Percentiles rank a stretch among this genome's conserved stretches.
These are phyloP conservation scores for Diaporthe capsici DNA, from an alignment of 2,329 filamentous ascomycete genomes.

Conservation along the genomic window DNA sequence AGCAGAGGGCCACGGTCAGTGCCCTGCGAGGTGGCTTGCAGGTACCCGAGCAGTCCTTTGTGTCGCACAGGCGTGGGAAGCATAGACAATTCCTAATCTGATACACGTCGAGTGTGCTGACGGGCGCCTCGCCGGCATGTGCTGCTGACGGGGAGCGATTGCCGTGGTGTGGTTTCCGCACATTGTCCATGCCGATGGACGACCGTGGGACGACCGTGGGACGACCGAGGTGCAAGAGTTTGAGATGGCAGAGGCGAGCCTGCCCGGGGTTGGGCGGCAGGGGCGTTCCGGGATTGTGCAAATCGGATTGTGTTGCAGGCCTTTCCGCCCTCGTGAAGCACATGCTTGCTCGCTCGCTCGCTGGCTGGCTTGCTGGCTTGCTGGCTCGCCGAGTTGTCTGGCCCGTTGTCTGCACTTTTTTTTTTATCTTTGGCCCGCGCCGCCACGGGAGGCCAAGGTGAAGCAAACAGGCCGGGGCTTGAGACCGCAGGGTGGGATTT, in stretches of 20 bases:
- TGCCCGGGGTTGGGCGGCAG: neutral
- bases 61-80: constrained; percentile 9
- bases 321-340: neutral
- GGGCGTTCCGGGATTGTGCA: constrained; percentile 10
- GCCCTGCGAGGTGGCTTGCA: constrained; percentile 14
- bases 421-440: constrained; percentile 17
- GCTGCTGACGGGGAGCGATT: neutral
- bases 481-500: constrained; percentile 33
- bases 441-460: constrained; percentile 8
- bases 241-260: neutral
- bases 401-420: neutral
- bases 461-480: constrained; percentile 25
- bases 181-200: neutral
- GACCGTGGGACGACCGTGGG: neutral
- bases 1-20: constrained; percentile 17
- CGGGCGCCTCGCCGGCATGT: constrained; percentile 18
- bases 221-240: neutral
- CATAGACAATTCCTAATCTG: constrained; percentile 4
- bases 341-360: neutral
- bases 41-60: constrained; percentile 9
- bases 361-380: no score
- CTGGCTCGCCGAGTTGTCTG: neutral
- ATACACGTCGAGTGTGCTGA: constrained; percentile 31
- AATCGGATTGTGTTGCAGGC: constrained; percentile 13
- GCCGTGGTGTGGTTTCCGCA: constrained; percentile 6